phyloP scores from a whole-genome alignment of 441 rosid species.

The Populus hybrid region DNA sequence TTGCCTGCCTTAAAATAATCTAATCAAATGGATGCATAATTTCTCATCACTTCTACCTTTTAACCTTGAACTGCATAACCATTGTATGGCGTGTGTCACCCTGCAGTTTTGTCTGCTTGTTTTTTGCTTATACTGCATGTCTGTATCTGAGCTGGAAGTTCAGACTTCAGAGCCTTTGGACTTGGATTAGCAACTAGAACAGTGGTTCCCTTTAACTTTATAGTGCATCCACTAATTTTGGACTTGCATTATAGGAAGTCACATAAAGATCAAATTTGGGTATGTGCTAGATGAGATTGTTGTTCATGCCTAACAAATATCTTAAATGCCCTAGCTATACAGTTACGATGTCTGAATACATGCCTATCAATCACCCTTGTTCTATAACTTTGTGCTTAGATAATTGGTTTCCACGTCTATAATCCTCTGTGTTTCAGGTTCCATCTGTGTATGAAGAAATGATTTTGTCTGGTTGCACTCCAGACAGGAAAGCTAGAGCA shows the following conservation, averaged over 20 bases:
- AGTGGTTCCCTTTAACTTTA: background rate
- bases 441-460: conserved; percentile 90
- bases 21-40: background rate
- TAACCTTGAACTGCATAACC: background rate
- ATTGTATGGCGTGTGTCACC: background rate
- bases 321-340: background rate
- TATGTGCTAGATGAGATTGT: background rate
- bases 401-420: background rate
- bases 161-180: background rate
- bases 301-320: background rate
- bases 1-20: background rate
- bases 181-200: background rate
- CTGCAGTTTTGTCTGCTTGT: background rate
- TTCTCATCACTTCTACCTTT: background rate
- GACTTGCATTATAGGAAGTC: background rate
- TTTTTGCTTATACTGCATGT: background rate
- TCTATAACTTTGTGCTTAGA: background rate
- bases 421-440: conserved; percentile 57
- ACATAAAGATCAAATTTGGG: background rate
- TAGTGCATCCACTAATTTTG: background rate
- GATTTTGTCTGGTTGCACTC: conserved; percentile 80
- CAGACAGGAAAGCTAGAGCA: conserved; percentile 91
- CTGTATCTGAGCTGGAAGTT: background rate
- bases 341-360: background rate
- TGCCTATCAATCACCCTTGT: background rate